Conservation (phyloP, 2,329 filamentous ascomycete genomes). For the Fusarium verrucosum region DNA sequence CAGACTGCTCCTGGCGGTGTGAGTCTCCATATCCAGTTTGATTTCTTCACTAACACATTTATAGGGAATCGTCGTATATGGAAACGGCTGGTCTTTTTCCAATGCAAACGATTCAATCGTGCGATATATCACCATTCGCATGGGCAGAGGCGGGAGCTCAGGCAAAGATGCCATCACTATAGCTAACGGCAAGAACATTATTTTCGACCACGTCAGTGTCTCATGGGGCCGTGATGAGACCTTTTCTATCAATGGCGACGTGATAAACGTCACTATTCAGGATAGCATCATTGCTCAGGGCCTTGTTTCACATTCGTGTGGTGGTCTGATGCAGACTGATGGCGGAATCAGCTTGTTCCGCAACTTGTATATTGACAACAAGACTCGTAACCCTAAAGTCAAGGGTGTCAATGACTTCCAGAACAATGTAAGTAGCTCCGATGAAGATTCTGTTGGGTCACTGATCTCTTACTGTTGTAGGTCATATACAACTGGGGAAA, state of each 20-base stretch:
- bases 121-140: slow-evolving; percentile 64
- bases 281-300: slow-evolving; percentile 64
- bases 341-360: slow-evolving; percentile 61
- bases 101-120: slow-evolving; percentile 63
- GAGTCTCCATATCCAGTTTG: slow-evolving; percentile 41
- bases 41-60: background rate
- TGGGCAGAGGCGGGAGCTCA: slow-evolving; percentile 60
- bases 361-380: slow-evolving; percentile 66
- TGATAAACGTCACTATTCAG: slow-evolving; percentile 60
- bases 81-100: slow-evolving; percentile 63
- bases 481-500: slow-evolving; percentile 66
- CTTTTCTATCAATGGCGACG: slow-evolving; percentile 60
- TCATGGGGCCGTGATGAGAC: slow-evolving; percentile 67
- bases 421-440: slow-evolving; percentile 47
- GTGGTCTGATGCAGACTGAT: slow-evolving; percentile 61
- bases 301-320: slow-evolving; percentile 62
- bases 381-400: slow-evolving; percentile 66
- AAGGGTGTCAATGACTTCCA: slow-evolving; percentile 65
- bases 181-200: slow-evolving; percentile 62
- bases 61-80: slow-evolving; percentile 60
- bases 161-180: slow-evolving; percentile 65
- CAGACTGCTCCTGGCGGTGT: slow-evolving; percentile 60
- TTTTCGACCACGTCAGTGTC: slow-evolving; percentile 64
- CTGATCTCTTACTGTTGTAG: slow-evolving; percentile 32
- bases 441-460: rapidly evolving